Base-by-base conservation (phyloP, 2,329 filamentous ascomycete species). In the Coleophoma crateriformis region DNA sequence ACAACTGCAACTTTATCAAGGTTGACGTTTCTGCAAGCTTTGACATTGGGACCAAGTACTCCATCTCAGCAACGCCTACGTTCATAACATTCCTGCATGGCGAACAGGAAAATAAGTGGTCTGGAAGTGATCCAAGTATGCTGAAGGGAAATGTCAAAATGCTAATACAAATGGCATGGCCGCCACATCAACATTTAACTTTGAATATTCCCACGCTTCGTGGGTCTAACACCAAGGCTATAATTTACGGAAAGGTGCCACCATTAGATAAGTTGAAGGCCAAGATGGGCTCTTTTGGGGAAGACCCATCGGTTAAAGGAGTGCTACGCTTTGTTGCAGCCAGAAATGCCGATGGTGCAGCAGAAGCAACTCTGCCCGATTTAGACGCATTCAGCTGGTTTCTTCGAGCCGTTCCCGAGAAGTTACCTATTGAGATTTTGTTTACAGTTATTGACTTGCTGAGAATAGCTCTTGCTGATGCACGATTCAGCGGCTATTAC, bases 371-470 rank as follows among this genome's bases (percentile, higher is more conserved):
- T 0, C 69, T 96, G 0, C 90, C 91, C 0, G 77, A 89, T 61
- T 73, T 96, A 34, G 70, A 77, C 6, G 69, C 75, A 2, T 82
- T 96, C 53, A 79, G 82, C 1, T 61, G 61, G 0, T 84, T 87
- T 56, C 52, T 96, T 6, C 75, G 73, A 33, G 68, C 72, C 1
- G 77, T 78, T 1, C 74, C 82, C 3, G 61, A 67, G 0, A 69
- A 71, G 0, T 68, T 95, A 2, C 78, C 87, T 0, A 64, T 72
- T 0, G 86, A 88, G 13, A 71, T 77, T 1, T 76, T 90, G 40
- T 97, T 97, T 63, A 81, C 90, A 1, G 74, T 91, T 0, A 77
- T 96, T n/a, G 94, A 97, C 63, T 77, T 99, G 2, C 78, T 96
- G 46, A 81, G 94, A 19, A 80, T 88, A 54, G 80, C 87, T 0